phyloP scores from a whole-genome alignment of 148 eudicot genomes.

The Dianthus caryophyllus region DNA sequence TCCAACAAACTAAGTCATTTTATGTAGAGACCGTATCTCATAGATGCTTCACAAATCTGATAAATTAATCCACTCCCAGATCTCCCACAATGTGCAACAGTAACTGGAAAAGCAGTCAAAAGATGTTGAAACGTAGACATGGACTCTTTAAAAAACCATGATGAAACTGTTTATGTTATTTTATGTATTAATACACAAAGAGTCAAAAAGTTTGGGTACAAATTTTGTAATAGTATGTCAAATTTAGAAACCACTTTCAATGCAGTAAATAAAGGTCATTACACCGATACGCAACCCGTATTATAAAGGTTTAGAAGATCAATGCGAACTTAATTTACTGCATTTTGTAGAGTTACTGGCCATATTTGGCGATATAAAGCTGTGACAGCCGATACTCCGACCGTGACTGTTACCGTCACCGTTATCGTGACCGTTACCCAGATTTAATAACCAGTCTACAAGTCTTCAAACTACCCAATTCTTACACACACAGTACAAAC shows the following conservation, averaged over 20 bases:
- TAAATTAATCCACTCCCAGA: neutral
- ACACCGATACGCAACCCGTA: too few relatives aligned
- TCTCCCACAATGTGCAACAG: neutral
- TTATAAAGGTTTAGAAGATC: too few relatives aligned
- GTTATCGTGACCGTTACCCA: too few relatives aligned
- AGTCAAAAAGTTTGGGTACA: neutral
- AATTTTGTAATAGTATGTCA: neutral
- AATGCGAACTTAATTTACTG: too few relatives aligned
- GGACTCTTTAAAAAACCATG: neutral
- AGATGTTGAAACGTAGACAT: neutral
- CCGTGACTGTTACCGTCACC: too few relatives aligned
- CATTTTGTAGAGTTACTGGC: too few relatives aligned
- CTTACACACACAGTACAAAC: too few relatives aligned
- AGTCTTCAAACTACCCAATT: too few relatives aligned
- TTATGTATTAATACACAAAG: neutral
- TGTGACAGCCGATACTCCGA: too few relatives aligned
- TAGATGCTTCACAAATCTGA: constrained; percentile 1
- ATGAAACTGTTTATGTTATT: neutral
- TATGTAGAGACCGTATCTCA: neutral
- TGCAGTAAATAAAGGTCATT: too few relatives aligned
- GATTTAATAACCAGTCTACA: too few relatives aligned
- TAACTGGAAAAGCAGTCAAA: neutral
- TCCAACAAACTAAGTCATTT: neutral
- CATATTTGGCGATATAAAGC: too few relatives aligned
- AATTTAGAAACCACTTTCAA: neutral